Evolutionary conservation across 306 rosid species (phyloP), one percentile per base, ranked within the genome.

Genomic region (Dalbergia cultrata): DNA sequence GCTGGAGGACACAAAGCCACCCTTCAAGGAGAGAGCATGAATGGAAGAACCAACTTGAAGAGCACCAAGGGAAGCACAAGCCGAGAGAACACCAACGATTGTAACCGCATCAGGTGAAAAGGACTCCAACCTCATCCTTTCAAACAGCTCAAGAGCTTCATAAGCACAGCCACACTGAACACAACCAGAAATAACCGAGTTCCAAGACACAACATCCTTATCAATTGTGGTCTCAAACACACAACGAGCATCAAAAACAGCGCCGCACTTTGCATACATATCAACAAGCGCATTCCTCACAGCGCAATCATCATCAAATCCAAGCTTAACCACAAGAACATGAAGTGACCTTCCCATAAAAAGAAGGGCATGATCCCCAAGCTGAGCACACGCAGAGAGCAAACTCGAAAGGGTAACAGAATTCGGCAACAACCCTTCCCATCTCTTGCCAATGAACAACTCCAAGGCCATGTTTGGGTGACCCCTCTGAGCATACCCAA

Each of bases 141-240:
- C 76, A 57, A 91, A 90, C 62, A 93, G 81, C 69, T 61, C 75
- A 57, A 93, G 87, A 45, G 97, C 93, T 75, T 90, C 91, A 78
- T 49, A 63, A 2, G 85, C 85, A 54, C 75, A 84, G 22, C 95
- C 93, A 72, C 75, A 82, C 44, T 83, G 97, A n/a, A 81, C 84
- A 72, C 70, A 90, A 35, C 98, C 98, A 77, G 87, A 87, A 75
- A 93, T 90, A 37, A 91, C 89, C 11, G 98, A 84, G 84, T 89
- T 93, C 98, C 98, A 93, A 75, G 89, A 81, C 37, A 88, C 77
- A 83, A 85, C 87, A 80, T 87, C 85, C 84, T 79, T 90, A n/a
- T 78, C 85, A 9, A 61, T 13, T 2, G 71, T 80, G 44, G 83
- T 82, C 44, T 87, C 91, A 86, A 93, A 93, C 75, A 90, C 72